A percentile compares a stretch with the other conserved stretches of the same genome.
Conservation (phyloP, 208 protist genomes). For the Leishmania aethiopica region DNA sequence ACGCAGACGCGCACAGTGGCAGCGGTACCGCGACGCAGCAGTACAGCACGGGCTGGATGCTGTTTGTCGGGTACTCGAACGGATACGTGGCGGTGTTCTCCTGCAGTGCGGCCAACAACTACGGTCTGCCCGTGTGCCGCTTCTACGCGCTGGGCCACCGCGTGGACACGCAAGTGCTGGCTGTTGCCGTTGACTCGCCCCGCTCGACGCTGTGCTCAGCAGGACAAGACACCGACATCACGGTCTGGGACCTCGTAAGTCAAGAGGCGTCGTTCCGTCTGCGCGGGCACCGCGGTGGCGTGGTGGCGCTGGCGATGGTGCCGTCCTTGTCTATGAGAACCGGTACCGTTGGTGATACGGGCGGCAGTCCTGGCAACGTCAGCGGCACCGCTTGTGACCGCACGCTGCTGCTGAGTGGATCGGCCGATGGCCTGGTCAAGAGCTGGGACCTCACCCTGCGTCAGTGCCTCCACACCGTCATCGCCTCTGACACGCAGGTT, state of each 20-base stretch:
- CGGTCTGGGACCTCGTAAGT: conserved; percentile 97
- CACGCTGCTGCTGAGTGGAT: conserved; percentile 67
- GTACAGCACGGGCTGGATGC: conserved; percentile 54
- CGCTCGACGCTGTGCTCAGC: conserved; percentile 86
- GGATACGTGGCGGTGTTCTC: conserved; percentile 82
- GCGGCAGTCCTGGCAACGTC: conserved; percentile 3
- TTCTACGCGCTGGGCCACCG: conserved; percentile 88
- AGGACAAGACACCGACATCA: conserved; percentile 97
- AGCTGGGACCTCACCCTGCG: conserved; percentile 81
- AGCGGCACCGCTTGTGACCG: conserved; percentile 12
- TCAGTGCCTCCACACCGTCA: conserved; percentile 89
- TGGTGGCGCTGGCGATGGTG: conserved; percentile 75
- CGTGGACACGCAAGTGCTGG: conserved; percentile 83
- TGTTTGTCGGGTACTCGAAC: conserved; percentile 87
- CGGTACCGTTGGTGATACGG: background rate
- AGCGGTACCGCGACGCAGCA: background rate
- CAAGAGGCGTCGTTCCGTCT: conserved; percentile 81
- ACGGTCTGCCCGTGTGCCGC: conserved; percentile 79
- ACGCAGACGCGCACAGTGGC: background rate
- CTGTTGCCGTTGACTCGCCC: conserved; percentile 65
- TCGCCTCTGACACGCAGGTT: conserved; percentile 83
- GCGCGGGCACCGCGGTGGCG: conserved; percentile 82
- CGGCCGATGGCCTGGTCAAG: conserved; percentile 89
- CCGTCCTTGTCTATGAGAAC: conserved; percentile 12
- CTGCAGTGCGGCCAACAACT: conserved; percentile 73